Evolutionary conservation across 805 yeast genomes (phyloP).

Genomic region (Candida pseudoglaebosa): DNA sequence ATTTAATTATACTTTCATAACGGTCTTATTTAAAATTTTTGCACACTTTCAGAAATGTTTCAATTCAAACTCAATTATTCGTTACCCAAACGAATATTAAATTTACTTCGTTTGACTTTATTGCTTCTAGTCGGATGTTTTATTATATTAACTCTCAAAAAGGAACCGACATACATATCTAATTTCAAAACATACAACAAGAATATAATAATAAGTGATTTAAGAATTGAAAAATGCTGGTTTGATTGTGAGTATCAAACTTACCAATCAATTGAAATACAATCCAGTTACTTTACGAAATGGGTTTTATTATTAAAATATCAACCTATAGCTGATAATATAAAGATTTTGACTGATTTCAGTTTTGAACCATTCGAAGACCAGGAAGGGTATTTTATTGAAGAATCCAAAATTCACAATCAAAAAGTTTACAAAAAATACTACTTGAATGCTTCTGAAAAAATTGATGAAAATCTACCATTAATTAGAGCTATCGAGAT

Average conservation of each 20-base stretch:
- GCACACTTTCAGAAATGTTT: not conserved
- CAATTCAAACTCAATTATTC: not conserved
- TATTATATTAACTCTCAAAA: not conserved
- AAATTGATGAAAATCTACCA: not conserved
- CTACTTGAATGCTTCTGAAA: not conserved
- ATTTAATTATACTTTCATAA: no score
- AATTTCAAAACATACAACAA: no score
- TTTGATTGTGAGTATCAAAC: not conserved
- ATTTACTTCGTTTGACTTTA: not conserved
- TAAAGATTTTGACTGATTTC: slow-evolving; percentile 8
- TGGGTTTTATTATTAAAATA: slow-evolving; percentile 5
- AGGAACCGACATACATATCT: no score
- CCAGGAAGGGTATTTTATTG: not conserved
- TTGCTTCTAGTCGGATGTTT: not conserved
- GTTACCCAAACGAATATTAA: slow-evolving; percentile 1
- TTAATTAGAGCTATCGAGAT: slow-evolving; percentile 25
- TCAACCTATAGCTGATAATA: slow-evolving; percentile 1
- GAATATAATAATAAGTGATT: not conserved
- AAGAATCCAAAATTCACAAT: not conserved
- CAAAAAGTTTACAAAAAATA: not conserved
- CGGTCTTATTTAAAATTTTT: no score
- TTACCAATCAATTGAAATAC: not conserved
- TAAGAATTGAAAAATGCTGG: not conserved
- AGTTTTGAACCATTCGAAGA: slow-evolving; percentile 5
- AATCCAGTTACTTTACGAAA: not conserved